Percentiles rank a stretch among this genome's conserved stretches.
Conservation (phyloP, 805 yeast species). For the Candida sonorensis region DNA sequence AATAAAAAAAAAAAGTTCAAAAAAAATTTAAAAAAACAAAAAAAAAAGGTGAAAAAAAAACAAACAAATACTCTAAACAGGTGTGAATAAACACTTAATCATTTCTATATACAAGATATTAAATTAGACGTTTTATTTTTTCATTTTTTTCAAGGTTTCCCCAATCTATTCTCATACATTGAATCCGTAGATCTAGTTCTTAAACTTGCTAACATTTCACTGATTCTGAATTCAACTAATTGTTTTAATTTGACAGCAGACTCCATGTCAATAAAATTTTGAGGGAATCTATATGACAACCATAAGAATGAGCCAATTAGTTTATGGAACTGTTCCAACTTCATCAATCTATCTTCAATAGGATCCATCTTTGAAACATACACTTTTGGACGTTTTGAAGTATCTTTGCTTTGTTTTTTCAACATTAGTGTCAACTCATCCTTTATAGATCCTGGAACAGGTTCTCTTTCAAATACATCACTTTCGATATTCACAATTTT, state of each 20-base stretch:
- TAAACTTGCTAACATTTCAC: slow-evolving; percentile 36
- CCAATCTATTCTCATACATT: not conserved
- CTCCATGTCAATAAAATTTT: slow-evolving; percentile 67
- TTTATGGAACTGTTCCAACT: slow-evolving; percentile 62
- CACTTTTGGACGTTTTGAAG: slow-evolving; percentile 10
- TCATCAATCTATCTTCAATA: slow-evolving; percentile 25
- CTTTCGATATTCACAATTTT: slow-evolving; percentile 8
- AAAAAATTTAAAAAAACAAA: slow-evolving; percentile 4
- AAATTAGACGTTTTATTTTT: no score
- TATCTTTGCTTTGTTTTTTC: slow-evolving; percentile 7
- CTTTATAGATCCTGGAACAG: slow-evolving; percentile 21
- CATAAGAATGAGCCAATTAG: slow-evolving; percentile 67
- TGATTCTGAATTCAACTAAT: slow-evolving; percentile 58
- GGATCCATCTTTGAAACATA: slow-evolving; percentile 18
- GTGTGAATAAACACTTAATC: not conserved
- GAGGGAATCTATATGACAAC: slow-evolving; percentile 84
- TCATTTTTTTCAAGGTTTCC: no score
- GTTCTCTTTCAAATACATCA: slow-evolving; percentile 18
- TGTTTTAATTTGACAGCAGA: slow-evolving; percentile 65
- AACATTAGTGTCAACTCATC: slow-evolving; percentile 5
- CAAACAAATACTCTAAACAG: no score
- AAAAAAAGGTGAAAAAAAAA: not conserved
- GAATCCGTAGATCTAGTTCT: slow-evolving; percentile 10
- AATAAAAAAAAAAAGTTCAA: no score
- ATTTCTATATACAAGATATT: slow-evolving; percentile 2